Evolutionary conservation across 2,329 filamentous ascomycete genomes (phyloP).

Genomic region (Colletotrichum sojae): DNA sequence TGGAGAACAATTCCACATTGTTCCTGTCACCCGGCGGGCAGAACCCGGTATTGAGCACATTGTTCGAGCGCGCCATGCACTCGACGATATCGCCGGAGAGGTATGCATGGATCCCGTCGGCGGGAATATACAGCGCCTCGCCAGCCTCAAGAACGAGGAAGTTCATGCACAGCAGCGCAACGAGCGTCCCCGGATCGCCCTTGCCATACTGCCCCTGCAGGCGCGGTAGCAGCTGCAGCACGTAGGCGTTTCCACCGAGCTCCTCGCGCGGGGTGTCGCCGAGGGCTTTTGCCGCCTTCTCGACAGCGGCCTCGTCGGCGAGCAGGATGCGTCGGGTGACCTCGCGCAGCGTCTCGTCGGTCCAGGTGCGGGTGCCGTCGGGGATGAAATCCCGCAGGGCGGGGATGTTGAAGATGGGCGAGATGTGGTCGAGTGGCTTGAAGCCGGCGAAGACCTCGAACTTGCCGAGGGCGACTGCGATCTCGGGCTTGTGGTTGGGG

Average conservation of each 20-base stretch:
- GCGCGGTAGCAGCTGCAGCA: constrained; percentile 75
- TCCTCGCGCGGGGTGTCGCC: constrained; percentile 60
- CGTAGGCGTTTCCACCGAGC: constrained; percentile 68
- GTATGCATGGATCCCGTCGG: constrained; percentile 82
- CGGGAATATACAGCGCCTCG: constrained; percentile 78
- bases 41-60: constrained; percentile 82
- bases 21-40: constrained; percentile 77
- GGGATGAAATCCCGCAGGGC: constrained; percentile 69
- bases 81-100: constrained; percentile 82
- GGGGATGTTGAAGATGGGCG: constrained; percentile 69
- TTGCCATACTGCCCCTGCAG: constrained; percentile 75
- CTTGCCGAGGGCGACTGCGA: constrained; percentile 77
- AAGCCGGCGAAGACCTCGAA: constrained; percentile 85
- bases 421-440: constrained; percentile 75
- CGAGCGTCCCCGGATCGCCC: constrained; percentile 76
- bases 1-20: constrained; percentile 74
- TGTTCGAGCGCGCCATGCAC: constrained; percentile 83
- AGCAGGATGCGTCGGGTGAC: constrained; percentile 69
- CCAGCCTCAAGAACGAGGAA: constrained; percentile 76
- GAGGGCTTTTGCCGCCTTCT: constrained; percentile 66
- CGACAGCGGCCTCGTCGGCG: constrained; percentile 66
- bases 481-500: constrained; percentile 85
- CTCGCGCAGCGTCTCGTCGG: constrained; percentile 70
- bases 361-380: constrained; percentile 59
- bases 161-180: constrained; percentile 82